These are phyloP conservation scores for Candolleomyces efflorescens DNA, from an alignment of 768 basidiomycete species.

Conservation along the genomic window DNA sequence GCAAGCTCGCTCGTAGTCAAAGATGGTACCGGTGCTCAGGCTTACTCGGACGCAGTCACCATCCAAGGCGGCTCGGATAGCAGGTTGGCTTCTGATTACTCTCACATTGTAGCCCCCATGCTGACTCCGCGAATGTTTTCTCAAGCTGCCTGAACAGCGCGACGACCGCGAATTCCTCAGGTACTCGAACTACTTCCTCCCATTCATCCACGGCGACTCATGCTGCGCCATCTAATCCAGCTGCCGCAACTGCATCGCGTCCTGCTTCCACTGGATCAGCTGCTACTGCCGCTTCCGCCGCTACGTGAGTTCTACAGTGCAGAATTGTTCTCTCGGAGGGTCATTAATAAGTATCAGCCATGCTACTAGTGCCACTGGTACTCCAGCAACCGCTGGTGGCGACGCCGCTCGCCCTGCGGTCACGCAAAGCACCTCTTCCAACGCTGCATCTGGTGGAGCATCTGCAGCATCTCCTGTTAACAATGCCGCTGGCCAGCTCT, in stretches of 20 bases:
- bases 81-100: conserved; percentile 23
- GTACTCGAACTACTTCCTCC: not conserved
- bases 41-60: conserved; percentile 49
- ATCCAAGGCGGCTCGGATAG: conserved; percentile 32
- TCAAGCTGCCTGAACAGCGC: conserved; percentile 4
- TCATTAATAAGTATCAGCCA: not conserved
- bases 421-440: conserved; percentile 3
- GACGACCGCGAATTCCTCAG: not conserved
- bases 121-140: not conserved
- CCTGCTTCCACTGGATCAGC: conserved; percentile 3
- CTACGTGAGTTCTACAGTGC: not conserved
- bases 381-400: not conserved
- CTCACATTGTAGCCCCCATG: not conserved
- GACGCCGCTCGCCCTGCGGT: not conserved
- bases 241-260: not conserved
- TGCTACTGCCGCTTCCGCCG: not conserved
- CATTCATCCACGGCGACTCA: not conserved
- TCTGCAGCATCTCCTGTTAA: conserved; percentile 11
- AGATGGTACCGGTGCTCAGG: conserved; percentile 50
- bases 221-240: not conserved
- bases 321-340: not conserved
- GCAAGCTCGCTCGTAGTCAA: conserved; percentile 52
- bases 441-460: conserved; percentile 7
- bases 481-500: conserved; percentile 12
- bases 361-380: not conserved